phyloP scores from a whole-genome alignment of 495 filamentous ascomycete genomes.

The Neurospora pannonica region DNA sequence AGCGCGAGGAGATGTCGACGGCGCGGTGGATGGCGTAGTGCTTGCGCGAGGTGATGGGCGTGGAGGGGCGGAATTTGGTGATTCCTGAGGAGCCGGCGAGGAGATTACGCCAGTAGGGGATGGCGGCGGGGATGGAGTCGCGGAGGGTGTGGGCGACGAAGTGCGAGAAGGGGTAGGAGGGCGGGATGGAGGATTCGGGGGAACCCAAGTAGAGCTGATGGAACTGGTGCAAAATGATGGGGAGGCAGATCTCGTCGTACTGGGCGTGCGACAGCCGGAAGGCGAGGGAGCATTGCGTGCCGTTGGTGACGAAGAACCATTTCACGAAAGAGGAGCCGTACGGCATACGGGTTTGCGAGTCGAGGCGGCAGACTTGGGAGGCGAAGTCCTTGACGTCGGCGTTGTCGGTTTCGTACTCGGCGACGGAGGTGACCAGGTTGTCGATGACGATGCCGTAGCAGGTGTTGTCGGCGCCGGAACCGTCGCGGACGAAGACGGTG shows the following conservation, averaged over 20 bases:
- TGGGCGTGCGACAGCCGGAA: constrained; percentile 66
- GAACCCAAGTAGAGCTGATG: constrained; percentile 24
- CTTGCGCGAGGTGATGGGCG: constrained; percentile 18
- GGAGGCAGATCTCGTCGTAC: constrained; percentile 63
- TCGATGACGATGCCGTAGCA: constrained; percentile 56
- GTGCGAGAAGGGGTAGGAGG: constrained; percentile 49
- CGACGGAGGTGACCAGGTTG: constrained; percentile 41
- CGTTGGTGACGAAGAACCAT: constrained; percentile 47
- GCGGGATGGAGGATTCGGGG: not conserved
- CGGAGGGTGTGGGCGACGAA: constrained; percentile 42
- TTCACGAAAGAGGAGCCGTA: constrained; percentile 57
- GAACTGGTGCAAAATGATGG: constrained; percentile 45
- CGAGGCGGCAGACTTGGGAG: constrained; percentile 37
- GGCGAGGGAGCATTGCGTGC: constrained; percentile 45
- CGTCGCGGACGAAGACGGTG: constrained; percentile 57
- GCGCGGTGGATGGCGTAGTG: constrained; percentile 31
- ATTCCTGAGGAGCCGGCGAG: constrained; percentile 40
- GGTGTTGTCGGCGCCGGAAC: constrained; percentile 6
- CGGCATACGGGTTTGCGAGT: constrained; percentile 39
- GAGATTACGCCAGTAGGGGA: constrained; percentile 50
- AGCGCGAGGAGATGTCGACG: constrained; percentile 31
- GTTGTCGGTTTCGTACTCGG: constrained; percentile 44
- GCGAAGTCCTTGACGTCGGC: constrained; percentile 44
- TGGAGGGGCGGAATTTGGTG: constrained; percentile 30
- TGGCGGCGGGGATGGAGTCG: constrained; percentile 20